Percentiles rank a stretch among this genome's conserved stretches.
Evolutionary conservation across 2,329 filamentous ascomycete species (phyloP).

Genomic region (Diaporthe ampelina): DNA sequence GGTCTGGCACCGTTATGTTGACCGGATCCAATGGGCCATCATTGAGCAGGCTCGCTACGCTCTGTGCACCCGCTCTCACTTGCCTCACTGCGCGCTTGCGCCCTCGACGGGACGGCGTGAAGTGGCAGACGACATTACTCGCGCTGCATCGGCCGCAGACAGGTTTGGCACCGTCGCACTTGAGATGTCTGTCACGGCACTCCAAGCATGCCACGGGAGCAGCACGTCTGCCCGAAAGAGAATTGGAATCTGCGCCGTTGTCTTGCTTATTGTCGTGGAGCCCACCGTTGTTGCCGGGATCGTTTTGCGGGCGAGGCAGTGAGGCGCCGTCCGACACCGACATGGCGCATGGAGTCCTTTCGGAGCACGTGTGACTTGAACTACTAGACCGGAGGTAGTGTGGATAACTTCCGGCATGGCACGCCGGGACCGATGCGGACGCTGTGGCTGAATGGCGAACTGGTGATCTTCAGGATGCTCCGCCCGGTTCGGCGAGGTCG

Average conservation of each 20-base stretch:
- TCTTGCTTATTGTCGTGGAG: not conserved
- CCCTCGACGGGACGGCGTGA: conserved; percentile 7
- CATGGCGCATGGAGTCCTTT: not conserved
- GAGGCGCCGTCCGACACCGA: not conserved
- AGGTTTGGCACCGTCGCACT: conserved; percentile 8
- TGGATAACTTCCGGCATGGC: not conserved
- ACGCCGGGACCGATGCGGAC: not conserved
- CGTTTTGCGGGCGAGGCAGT: not conserved
- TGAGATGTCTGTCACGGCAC: conserved; percentile 13
- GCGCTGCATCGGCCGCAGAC: conserved; percentile 1
- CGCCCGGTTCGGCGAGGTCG: not conserved
- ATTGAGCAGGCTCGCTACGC: not conserved
- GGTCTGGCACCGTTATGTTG: not conserved
- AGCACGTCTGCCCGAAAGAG: not conserved
- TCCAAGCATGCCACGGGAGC: conserved; percentile 5
- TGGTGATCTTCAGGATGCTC: not conserved
- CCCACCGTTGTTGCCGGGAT: not conserved
- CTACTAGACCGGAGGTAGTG: not conserved
- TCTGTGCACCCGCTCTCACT: not conserved
- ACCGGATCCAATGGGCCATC: not conserved
- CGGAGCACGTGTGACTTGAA: not conserved
- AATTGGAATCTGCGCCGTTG: not conserved
- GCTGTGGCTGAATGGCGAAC: not conserved
- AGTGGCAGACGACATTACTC: conserved; percentile 10
- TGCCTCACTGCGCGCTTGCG: not conserved